Base-by-base conservation (phyloP, 1,139 yeast genomes). In the Hemisphaericaspora xylofermentans region DNA sequence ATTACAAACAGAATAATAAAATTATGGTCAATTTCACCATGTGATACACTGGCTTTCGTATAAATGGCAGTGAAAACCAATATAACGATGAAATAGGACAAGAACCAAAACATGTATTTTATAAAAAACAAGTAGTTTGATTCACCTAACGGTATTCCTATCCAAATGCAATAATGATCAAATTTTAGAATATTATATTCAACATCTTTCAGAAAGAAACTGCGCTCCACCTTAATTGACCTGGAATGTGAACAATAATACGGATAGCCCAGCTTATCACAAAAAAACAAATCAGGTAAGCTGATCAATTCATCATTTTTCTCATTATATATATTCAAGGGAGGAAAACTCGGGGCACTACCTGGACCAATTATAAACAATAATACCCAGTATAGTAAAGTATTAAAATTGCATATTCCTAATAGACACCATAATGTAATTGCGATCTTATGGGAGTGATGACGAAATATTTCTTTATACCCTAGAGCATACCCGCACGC, bases 81-180 rank as follows among this genome's bases (percentile, higher is more conserved):
- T 19, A 50, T 58, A 44, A 53, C 58, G 24, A 48, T 63, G 46
- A 73, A 71, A 41, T 62, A 61, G 0, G 52, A 14, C 27, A 62
- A 52, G 34, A 68, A 64, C 58, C 66, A 64, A 6, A 65, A 37
- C 32, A 72, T 53, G 50, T 73, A 80, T 46, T 74, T 75, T n/a
- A 78, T 41, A 48, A 84, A 84, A 15, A 63, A 59, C 28, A 68
- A 45, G 52, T 78, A 80, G 56, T 84, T 84, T 33, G 58, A 52
- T 43, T 71, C 68, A 0, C 88, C 89, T 21, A 84, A 70, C 2
- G 74, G 73, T 0, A 67, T 56, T 0, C 88, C 88, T 3, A 84
- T 58, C 80, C 83, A 82, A 2, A 76, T 49, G 55, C 93, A 84
- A 51, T 68, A 79, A 55, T 84, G 93, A 54, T 84, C 93, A 54